A percentile compares a stretch with the other conserved stretches of the same genome.
Evolutionary conservation across 176 grass and related monocot species (phyloP).

Genomic region (Guadua angustifolia): DNA sequence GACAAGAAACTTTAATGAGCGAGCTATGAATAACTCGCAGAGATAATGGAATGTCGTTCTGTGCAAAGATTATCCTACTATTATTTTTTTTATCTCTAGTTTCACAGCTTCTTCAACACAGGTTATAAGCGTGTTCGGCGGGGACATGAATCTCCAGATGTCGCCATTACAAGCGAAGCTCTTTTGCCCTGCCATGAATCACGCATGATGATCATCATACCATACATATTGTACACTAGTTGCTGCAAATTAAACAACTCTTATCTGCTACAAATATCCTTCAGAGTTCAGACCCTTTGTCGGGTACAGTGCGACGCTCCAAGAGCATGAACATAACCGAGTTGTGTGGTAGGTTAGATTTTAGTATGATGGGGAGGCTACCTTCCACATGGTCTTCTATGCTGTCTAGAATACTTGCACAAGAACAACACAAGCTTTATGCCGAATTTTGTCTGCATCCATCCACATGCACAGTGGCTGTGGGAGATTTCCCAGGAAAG

Average conservation of each 20-base stretch:
- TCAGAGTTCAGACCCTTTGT: slow-evolving; percentile 16
- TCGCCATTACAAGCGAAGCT: not conserved
- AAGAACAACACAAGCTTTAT: slow-evolving; percentile 40
- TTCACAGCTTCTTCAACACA: not conserved
- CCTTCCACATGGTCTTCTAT: slow-evolving; percentile 40
- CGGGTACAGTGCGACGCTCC: slow-evolving; percentile 18
- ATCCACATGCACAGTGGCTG: not conserved
- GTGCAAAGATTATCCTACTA: not conserved
- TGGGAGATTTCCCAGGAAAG: slow-evolving; percentile 47
- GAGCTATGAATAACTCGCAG: not conserved
- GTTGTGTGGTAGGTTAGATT: slow-evolving; percentile 11
- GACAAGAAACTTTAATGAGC: not conserved
- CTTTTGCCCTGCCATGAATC: not conserved
- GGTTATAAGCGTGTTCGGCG: slow-evolving; percentile 23
- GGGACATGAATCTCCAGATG: slow-evolving; percentile 40
- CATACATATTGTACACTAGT: not conserved
- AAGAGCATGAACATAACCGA: slow-evolving; percentile 32
- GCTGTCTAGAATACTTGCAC: not conserved
- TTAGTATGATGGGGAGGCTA: slow-evolving; percentile 26
- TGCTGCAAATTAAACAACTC: slow-evolving; percentile 1
- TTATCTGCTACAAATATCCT: slow-evolving; percentile 26
- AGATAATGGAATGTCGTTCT: not conserved
- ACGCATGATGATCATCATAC: not conserved
- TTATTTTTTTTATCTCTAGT: not conserved
- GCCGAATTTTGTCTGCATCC: slow-evolving; percentile 39